phyloP scores from a whole-genome alignment of 257 asterid species.

The Primulina eburnea region DNA sequence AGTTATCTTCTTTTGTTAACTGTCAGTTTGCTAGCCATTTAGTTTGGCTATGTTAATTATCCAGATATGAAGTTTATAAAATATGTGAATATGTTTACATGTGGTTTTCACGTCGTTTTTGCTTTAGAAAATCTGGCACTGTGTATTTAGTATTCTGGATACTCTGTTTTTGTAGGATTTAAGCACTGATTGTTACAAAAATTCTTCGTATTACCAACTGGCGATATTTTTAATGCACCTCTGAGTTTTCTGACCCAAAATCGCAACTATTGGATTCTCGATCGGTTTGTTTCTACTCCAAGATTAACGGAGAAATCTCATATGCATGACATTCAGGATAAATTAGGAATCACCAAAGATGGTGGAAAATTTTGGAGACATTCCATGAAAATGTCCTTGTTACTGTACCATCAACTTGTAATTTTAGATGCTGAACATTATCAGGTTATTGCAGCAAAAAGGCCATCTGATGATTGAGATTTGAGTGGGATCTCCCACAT shows the following conservation, averaged over 20 bases:
- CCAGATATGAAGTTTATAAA: constrained; percentile 23
- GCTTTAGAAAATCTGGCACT: constrained; percentile 4
- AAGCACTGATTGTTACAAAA: neutral
- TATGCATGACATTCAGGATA: neutral
- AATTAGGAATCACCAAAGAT: neutral
- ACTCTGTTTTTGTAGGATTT: constrained; percentile 13
- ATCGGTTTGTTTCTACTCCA: neutral
- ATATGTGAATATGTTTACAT: constrained; percentile 6
- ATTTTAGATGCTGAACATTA: neutral
- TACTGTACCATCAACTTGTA: neutral
- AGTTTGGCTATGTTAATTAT: constrained; percentile 6
- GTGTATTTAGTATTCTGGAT: constrained; percentile 16
- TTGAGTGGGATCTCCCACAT: neutral
- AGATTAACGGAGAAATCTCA: neutral
- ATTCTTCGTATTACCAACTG: neutral
- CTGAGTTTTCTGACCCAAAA: too few relatives aligned
- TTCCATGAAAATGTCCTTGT: neutral
- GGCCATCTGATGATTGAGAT: neutral
- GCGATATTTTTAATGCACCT: neutral
- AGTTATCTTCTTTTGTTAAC: constrained; percentile 15
- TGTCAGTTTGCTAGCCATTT: constrained; percentile 17
- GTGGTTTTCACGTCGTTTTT: constrained; percentile 20
- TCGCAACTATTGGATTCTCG: too few relatives aligned
- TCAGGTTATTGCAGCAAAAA: neutral
- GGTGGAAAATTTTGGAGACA: neutral